Evolutionary conservation across 306 rosid genomes (phyloP), one percentile per base, ranked within the genome.

Genomic region (Astragalus glycyphyllos): DNA sequence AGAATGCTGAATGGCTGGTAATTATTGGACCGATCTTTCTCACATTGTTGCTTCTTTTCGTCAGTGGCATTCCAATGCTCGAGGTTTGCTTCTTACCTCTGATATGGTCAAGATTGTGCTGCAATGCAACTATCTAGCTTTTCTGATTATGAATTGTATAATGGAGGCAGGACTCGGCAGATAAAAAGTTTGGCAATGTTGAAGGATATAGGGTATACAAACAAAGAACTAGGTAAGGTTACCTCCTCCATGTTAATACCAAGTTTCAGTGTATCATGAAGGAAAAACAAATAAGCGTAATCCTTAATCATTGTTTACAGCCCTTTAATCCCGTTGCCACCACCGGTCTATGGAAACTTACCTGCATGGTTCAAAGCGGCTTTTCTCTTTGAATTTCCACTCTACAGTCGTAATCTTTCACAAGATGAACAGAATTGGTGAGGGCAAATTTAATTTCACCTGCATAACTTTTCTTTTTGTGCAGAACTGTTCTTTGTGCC

Each of bases 11-110:
- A 82, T 91, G 97, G 99, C 85, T 91, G 58, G 99, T 89, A 48
- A 80, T 95, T 66, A 44, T 87, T 44, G 99, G 96, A 17, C 97
- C 99, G 13, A 67, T 81, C 82, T 89, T 95, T 72, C 89, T 91
- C 71, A 86, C 97, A 7, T 41, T 89, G 77, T 78, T 95, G 85
- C 99, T 95, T 84, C 99, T 95, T 71, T 95, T 95, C 37, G 7
- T 95, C 86, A 95, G 99, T 77, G 99, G 99, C 77, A 73, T 95
- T 51, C 99, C 97, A 0, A 12, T 91, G 65, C 97, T 95, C 8
- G 99, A 95, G 99, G 99, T 95, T 68, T 84, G 87, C 72, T 73
- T 78, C 73, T 67, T 58, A 73, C 77, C 76, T 59, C 68, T 69
- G 58, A 42, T 60, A 44, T 81, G 34, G 11, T 63, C 40, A 41